These are phyloP conservation scores for Oryza nivara DNA, from an alignment of 176 grass and related monocot genomes.

Conservation along the genomic window DNA sequence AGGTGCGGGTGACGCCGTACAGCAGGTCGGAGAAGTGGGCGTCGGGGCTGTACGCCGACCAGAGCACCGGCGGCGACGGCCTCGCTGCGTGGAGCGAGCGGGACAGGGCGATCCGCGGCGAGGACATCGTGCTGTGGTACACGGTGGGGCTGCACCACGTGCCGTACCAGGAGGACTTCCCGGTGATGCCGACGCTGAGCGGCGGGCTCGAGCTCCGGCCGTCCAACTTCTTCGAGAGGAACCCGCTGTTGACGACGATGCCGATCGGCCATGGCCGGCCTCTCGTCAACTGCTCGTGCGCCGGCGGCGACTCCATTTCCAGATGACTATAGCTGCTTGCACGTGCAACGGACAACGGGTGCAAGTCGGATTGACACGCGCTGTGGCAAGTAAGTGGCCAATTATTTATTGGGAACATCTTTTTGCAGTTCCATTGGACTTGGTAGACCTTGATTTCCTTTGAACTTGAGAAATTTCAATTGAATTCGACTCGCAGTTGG, in stretches of 20 bases:
- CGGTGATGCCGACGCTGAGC: slow-evolving; percentile 70
- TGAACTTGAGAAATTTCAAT: too few species aligned
- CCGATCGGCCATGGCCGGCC: neutral
- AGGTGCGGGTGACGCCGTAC: slow-evolving; percentile 82
- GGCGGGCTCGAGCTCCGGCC: slow-evolving; percentile 79
- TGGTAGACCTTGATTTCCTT: too few species aligned
- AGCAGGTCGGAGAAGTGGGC: slow-evolving; percentile 76
- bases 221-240: slow-evolving; percentile 88
- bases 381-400: too few species aligned
- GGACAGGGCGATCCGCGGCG: slow-evolving; percentile 51
- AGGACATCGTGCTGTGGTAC: slow-evolving; percentile 89
- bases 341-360: neutral
- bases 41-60: slow-evolving; percentile 67
- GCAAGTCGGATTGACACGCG: neutral
- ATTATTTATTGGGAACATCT: too few species aligned
- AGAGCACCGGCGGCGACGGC: slow-evolving; percentile 72
- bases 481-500: too few species aligned
- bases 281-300: slow-evolving; percentile 26
- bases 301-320: neutral
- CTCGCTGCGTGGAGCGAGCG: slow-evolving; percentile 60
- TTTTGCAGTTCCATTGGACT: too few species aligned
- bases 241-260: slow-evolving; percentile 48
- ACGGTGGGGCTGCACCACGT: slow-evolving; percentile 79
- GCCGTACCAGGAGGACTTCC: slow-evolving; percentile 89
- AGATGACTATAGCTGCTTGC: neutral